Evolutionary conservation across 352 stramenopile genomes (phyloP).

Genomic region (Globisporangium yorkense): DNA sequence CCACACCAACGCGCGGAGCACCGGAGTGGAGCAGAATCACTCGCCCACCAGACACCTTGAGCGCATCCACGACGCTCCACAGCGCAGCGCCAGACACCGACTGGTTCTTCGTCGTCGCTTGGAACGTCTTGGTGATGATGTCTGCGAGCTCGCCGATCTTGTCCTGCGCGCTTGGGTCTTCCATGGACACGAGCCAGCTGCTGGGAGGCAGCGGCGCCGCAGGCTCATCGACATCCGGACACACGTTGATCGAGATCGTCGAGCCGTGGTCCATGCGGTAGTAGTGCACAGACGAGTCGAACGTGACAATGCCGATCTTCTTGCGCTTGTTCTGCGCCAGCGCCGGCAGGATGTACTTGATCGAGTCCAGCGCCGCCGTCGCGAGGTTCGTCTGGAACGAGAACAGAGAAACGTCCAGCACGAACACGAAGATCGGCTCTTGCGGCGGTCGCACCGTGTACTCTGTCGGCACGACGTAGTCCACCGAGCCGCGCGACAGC

Average conservation of each 20-base stretch:
- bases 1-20: slow-evolving; percentile 65
- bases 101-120: slow-evolving; percentile 72
- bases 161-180: slow-evolving; percentile 60
- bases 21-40: slow-evolving; percentile 74
- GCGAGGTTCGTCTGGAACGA: slow-evolving; percentile 73
- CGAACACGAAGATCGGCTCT: slow-evolving; percentile 84
- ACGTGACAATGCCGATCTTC: slow-evolving; percentile 87
- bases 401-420: slow-evolving; percentile 84
- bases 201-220: slow-evolving; percentile 60
- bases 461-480: slow-evolving; percentile 78
- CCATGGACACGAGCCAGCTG: slow-evolving; percentile 82
- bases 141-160: slow-evolving; percentile 66
- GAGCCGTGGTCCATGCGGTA: slow-evolving; percentile 72
- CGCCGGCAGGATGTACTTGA: slow-evolving; percentile 72
- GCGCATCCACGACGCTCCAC: slow-evolving; percentile 71
- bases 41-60: slow-evolving; percentile 52
- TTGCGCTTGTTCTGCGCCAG: slow-evolving; percentile 78
- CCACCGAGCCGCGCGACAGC: slow-evolving; percentile 75
- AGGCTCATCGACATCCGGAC: slow-evolving; percentile 77
- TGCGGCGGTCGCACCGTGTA: slow-evolving; percentile 81
- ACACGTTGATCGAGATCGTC: slow-evolving; percentile 72
- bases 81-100: slow-evolving; percentile 68
- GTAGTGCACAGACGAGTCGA: slow-evolving; percentile 80
- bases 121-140: slow-evolving; percentile 64
- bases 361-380: slow-evolving; percentile 54